These are phyloP conservation scores for Mucor racemosus DNA, from an alignment of 371 early-diverging fungal genomes.

Conservation along the genomic window DNA sequence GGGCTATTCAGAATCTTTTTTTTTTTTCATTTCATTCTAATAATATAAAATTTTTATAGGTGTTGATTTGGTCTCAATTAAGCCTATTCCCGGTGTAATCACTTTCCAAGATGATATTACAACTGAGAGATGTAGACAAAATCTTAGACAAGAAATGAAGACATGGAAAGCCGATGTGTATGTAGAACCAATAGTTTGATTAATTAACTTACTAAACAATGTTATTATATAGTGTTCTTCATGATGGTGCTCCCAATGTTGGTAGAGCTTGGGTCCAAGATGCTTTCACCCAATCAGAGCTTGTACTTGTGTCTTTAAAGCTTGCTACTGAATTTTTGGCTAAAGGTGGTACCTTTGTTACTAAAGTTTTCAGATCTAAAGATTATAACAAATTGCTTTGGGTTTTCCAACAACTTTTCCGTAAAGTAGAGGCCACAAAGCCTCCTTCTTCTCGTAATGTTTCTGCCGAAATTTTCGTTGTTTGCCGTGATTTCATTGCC, in stretches of 20 bases:
- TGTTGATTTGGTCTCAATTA: slow-evolving; percentile 98
- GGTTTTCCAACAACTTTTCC: slow-evolving; percentile 98
- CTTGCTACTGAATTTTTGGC: slow-evolving; percentile 95
- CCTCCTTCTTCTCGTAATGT: slow-evolving; percentile 99
- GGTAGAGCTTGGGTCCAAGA: slow-evolving; percentile 99
- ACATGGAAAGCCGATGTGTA: slow-evolving; percentile 99
- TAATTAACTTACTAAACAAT: background rate
- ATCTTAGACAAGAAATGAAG: slow-evolving; percentile 89
- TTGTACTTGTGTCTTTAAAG: slow-evolving; percentile 94
- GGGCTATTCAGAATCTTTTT: background rate
- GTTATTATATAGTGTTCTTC: slow-evolving; percentile 75
- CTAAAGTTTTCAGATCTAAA: slow-evolving; percentile 99
- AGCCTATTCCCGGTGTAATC: slow-evolving; percentile 96
- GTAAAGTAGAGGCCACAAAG: slow-evolving; percentile 98
- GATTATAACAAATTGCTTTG: slow-evolving; percentile 99
- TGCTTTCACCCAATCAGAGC: slow-evolving; percentile 98
- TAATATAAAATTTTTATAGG: slow-evolving; percentile 53
- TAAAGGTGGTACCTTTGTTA: slow-evolving; percentile 98
- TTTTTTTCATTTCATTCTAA: background rate
- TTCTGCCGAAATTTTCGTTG: slow-evolving; percentile 99
- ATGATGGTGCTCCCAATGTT: slow-evolving; percentile 99
- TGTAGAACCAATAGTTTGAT: slow-evolving; percentile 22
- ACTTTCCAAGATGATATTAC: slow-evolving; percentile 99
- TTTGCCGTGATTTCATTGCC: slow-evolving; percentile 94
- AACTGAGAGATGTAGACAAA: slow-evolving; percentile 89